Percentiles rank a stretch among this genome's conserved stretches.
Conservation (phyloP, 2,329 filamentous ascomycete genomes). For the Alternaria panax region DNA sequence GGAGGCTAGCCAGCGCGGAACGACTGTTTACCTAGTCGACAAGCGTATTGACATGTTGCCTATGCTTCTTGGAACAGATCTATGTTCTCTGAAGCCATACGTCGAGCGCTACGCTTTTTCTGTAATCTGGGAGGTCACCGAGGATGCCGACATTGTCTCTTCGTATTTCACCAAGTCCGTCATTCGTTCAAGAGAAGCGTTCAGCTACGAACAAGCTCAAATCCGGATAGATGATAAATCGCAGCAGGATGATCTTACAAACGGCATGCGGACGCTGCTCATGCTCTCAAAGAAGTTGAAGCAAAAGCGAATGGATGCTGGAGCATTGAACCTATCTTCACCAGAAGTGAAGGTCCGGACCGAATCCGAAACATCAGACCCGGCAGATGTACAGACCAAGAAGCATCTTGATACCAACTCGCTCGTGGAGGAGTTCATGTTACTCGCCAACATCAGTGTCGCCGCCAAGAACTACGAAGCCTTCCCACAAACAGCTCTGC, state of each 20-base stretch:
- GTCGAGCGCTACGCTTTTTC: conserved; percentile 76
- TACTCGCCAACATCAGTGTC: conserved; percentile 95
- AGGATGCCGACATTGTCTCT: conserved; percentile 82
- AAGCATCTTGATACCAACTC: conserved; percentile 94
- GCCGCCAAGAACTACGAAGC: conserved; percentile 87
- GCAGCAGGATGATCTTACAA: conserved; percentile 86
- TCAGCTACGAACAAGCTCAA: conserved; percentile 97
- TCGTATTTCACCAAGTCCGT: conserved; percentile 96
- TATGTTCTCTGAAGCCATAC: conserved; percentile 96
- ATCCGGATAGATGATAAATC: conserved; percentile 88
- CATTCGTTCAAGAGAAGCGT: conserved; percentile 94
- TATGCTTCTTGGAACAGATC: conserved; percentile 90
- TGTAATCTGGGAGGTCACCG: conserved; percentile 78
- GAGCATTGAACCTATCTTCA: conserved; percentile 93
- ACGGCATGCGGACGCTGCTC: conserved; percentile 86
- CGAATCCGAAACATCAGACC: conserved; percentile 94
- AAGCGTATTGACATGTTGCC: conserved; percentile 99
- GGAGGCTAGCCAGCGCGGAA: conserved; percentile 91
- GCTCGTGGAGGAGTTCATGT: conserved; percentile 98
- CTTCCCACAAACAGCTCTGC: conserved; percentile 93
- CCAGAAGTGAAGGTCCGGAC: conserved; percentile 96
- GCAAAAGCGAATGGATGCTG: conserved; percentile 92
- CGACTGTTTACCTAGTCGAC: conserved; percentile 96
- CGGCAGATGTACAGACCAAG: conserved; percentile 96
- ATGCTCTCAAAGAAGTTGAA: conserved; percentile 90